phyloP scores from a whole-genome alignment of 495 filamentous ascomycete species.

The Trichoderma orchidacearum region DNA sequence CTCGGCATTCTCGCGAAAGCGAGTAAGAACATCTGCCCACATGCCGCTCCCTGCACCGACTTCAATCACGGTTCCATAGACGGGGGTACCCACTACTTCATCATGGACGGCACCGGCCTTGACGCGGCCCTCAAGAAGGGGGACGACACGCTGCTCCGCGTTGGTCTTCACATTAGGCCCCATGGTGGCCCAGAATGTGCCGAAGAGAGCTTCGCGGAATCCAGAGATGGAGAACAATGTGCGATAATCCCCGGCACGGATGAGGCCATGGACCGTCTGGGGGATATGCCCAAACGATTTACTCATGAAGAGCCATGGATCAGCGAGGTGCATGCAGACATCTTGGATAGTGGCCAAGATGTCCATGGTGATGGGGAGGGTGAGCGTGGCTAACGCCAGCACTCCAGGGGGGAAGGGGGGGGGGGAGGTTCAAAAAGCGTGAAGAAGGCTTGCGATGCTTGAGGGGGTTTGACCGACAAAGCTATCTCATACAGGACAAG shows the following conservation, averaged over 20 bases:
- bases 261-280: conserved; percentile 15
- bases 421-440: background rate
- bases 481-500: background rate
- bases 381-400: background rate
- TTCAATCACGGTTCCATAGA: conserved; percentile 27
- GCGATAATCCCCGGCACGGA: conserved; percentile 10
- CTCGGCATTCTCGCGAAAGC: background rate
- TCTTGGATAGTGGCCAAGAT: background rate
- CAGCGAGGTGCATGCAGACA: background rate
- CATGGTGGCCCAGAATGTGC: conserved; percentile 27
- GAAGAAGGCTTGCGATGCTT: background rate
- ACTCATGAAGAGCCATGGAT: background rate
- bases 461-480: background rate
- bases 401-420: too few relatives aligned
- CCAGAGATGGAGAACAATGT: conserved; percentile 16
- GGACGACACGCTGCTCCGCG: conserved; percentile 16
- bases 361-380: background rate
- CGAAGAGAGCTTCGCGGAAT: conserved; percentile 34
- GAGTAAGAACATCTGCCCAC: conserved; percentile 25
- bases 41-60: conserved; percentile 35
- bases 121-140: conserved; percentile 27
- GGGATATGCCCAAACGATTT: background rate
- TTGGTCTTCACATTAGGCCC: conserved; percentile 21
- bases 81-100: conserved; percentile 9
- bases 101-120: conserved; percentile 10